Conservation (phyloP, 768 basidiomycete species). For the Tephrocybe sp. region DNA sequence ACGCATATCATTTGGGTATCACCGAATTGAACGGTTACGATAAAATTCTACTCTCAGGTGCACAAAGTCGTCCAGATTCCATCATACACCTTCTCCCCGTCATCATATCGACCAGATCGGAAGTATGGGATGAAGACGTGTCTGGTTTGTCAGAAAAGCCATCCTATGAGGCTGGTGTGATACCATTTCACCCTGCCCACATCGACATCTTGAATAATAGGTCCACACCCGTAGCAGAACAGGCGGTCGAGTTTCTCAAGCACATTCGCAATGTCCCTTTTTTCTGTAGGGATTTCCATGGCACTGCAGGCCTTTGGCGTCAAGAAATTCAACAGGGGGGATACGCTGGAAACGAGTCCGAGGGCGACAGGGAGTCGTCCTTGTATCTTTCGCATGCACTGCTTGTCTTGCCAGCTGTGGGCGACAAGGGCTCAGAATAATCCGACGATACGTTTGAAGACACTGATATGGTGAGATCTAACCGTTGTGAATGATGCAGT, state of each 20-base stretch:
- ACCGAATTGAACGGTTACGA: slow-evolving; percentile 22
- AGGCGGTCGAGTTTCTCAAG: not conserved
- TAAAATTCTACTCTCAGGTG: slow-evolving; percentile 15
- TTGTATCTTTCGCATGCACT: too few relatives aligned
- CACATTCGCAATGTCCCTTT: slow-evolving; percentile 2
- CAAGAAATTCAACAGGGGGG: slow-evolving; percentile 10
- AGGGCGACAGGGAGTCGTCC: slow-evolving; percentile 17
- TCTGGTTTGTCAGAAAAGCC: not conserved
- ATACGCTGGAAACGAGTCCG: slow-evolving; percentile 24
- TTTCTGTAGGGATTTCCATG: not conserved
- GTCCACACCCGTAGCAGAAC: not conserved
- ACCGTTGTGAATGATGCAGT: too few relatives aligned
- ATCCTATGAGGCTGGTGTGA: not conserved
- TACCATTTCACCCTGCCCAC: slow-evolving; percentile 1
- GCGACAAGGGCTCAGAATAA: too few relatives aligned
- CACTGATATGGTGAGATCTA: too few relatives aligned
- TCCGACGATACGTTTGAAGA: too few relatives aligned
- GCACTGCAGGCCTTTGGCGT: slow-evolving; percentile 11
- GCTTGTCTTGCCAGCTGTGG: too few relatives aligned
- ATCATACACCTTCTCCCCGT: slow-evolving; percentile 14
- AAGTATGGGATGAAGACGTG: not conserved
- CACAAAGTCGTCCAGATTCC: slow-evolving; percentile 7
- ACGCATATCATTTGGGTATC: slow-evolving; percentile 25
- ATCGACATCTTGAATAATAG: not conserved
- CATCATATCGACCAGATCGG: not conserved